Evolutionary conservation across 306 rosid species (phyloP).

Genomic region (Trifolium repens): DNA sequence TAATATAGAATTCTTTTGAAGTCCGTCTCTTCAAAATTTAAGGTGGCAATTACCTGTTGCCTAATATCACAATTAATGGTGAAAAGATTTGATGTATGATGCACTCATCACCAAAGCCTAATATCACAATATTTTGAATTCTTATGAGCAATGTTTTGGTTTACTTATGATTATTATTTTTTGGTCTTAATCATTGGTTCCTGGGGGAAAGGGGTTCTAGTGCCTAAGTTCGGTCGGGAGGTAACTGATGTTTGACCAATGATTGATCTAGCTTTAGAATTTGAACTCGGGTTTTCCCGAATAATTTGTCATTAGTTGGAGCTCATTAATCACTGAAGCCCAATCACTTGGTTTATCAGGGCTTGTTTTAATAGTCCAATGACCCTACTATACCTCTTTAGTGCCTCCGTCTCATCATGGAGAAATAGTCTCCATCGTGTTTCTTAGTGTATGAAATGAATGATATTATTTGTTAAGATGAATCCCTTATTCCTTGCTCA

Average conservation of each 20-base stretch:
- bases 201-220: too few species aligned
- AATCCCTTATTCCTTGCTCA: conserved; percentile 26
- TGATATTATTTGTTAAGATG: conserved; percentile 19
- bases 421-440: not conserved
- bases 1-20: not conserved
- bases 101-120: conserved; percentile 21
- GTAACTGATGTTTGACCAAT: too few species aligned
- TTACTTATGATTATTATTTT: conserved; percentile 7
- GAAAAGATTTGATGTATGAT: conserved; percentile 23
- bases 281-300: too few species aligned
- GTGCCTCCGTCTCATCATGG: not conserved
- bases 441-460: conserved; percentile 12
- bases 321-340: too few species aligned
- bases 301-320: too few species aligned
- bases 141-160: conserved; percentile 23
- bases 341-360: not conserved
- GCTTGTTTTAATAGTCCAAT: conserved; percentile 22
- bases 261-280: too few species aligned
- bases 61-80: conserved; percentile 14
- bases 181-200: too few species aligned
- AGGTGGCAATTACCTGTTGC: conserved; percentile 24
- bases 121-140: too few species aligned
- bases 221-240: too few species aligned
- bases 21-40: conserved; percentile 30
- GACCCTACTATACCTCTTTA: not conserved